Base-by-base conservation (phyloP, 148 eudicot species). In the Cornus florida region DNA sequence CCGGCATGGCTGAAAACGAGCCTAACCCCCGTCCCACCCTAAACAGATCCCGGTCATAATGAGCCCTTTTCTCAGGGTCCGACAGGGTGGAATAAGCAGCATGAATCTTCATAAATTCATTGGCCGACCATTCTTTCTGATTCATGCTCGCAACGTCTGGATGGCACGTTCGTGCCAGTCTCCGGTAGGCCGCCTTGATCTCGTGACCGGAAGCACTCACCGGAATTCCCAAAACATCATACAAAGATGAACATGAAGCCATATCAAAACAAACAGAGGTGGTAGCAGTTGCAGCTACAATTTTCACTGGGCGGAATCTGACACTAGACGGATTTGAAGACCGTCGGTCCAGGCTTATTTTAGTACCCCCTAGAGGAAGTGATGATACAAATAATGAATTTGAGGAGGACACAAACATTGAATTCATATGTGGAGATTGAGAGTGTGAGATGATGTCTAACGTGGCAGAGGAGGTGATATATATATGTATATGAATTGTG, bases 41-140 rank as follows among this genome's bases (percentile, higher is more conserved):
- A 5, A 66, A 80, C 35, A 79, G 41, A 75, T 75, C 83, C 16
- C 79, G 79, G 71, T 81, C 83, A 28, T 81, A 81, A 69, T 48
- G 50, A 13, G 79, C 83, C 10, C 83, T 73, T 31, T 75, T 81
- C 22, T 43, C 74, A 33, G 83, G 75, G 69, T 81, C 79, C 43
- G 83, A 81, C 33, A 81, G 75, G 0, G 83, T 81, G 60, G 75
- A 75, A 22, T 81, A 81, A 10, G 83, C 83, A 8, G 71, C 83
- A 10, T 81, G 83, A 31, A 81, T 70, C 83, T 70, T 75, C n/a
- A 81, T 70, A 69, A 81, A 81, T 19, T 81, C 74, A 12, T 22
- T 41, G 6, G 79, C 43, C 4, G 79, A 75, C 12, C 20, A n/a
- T 1, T 60, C 69, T 43, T 65, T 46, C 46, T 31, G 28, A 22